Base-by-base conservation (phyloP, 2,329 filamentous ascomycete genomes). In the Cladosporium oxysporum region DNA sequence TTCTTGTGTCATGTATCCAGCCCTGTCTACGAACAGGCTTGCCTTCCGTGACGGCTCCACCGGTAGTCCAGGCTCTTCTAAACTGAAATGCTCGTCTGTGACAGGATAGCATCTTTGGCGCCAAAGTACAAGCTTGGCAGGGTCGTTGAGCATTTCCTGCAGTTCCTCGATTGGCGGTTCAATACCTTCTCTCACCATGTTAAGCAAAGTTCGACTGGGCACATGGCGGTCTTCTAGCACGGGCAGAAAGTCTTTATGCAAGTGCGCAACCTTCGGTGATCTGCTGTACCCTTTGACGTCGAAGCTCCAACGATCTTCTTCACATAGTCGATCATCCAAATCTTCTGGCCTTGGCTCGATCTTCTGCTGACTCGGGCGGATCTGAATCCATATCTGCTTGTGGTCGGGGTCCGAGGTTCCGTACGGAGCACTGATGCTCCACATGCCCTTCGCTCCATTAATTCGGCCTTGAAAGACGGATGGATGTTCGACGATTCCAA, bases 381-480 rank as follows among this genome's bases (percentile, higher is more conserved):
- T 86, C 64, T 88, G 83, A 50, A 93, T 90, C 89, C 88, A 91
- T 11, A 80, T 75, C 23, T 2, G 75, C 74, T 26, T 77, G 18
- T 87, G 77, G 0, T 80, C 73, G 0, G 70, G 63, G 1, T 83
- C 78, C 0, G 78, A 77, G 0, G 76, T 76, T 29, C 85, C 82
- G 0, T 79, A 72, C 3, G 79, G 75, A 0, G 81, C 79, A 69
- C 90, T 87, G 5, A 89, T 76, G 57, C 90, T 83, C 91, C 90
- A 93, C 69, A 93, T 81, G 0, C 91, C 91, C 75, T 94, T 94
- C 0, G 89, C 89, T 21, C 89, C 86, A 11, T 87, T 89, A 41
- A 93, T 84, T 0, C 91, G 85, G 1, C 82, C 90, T 75, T 94
- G 91, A 55, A 89, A 88, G 0, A 84, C 88, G 37, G 85, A 85